These are phyloP conservation scores for Ballota nigra DNA, from an alignment of 257 asterid species.

Conservation along the genomic window DNA sequence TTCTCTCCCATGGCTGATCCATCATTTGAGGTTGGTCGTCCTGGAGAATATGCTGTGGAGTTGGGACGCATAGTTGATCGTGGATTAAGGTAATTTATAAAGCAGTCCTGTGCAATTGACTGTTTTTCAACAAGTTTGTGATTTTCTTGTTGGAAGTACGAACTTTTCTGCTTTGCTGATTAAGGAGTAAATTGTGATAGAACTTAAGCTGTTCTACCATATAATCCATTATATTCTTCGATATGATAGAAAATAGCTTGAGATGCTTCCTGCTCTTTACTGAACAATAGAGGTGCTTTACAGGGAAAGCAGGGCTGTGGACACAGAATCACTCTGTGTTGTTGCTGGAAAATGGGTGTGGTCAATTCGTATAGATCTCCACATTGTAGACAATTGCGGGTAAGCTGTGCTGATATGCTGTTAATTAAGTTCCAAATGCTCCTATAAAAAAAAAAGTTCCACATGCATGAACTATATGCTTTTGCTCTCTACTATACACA, in stretches of 20 bases:
- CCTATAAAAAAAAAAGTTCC: background rate
- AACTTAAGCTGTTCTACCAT: background rate
- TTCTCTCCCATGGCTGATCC: slow-evolving; percentile 99
- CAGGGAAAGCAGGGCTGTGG: slow-evolving; percentile 98
- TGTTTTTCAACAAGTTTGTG: background rate
- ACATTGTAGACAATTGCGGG: slow-evolving; percentile 95
- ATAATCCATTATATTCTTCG: background rate
- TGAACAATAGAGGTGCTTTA: slow-evolving; percentile 27
- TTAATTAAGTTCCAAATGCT: background rate
- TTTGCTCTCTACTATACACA: background rate
- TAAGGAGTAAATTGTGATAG: slow-evolving; percentile 10
- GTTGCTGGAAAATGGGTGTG: slow-evolving; percentile 93
- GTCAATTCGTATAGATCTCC: slow-evolving; percentile 91
- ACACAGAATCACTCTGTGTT: slow-evolving; percentile 94
- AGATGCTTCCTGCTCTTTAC: background rate
- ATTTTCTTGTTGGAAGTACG: background rate
- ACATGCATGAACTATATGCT: slow-evolving; percentile 3
- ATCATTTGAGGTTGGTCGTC: slow-evolving; percentile 88
- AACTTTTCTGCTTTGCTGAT: background rate
- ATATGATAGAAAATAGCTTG: slow-evolving; percentile 3
- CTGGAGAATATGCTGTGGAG: slow-evolving; percentile 88
- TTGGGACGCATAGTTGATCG: slow-evolving; percentile 95
- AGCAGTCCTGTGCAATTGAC: background rate
- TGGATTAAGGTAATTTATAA: slow-evolving; percentile 67
- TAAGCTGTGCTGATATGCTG: slow-evolving; percentile 33